Evolutionary conservation across 75 land plant species (phyloP), one percentile per base, ranked within the genome.

Genomic region (Larix kaempferi): DNA sequence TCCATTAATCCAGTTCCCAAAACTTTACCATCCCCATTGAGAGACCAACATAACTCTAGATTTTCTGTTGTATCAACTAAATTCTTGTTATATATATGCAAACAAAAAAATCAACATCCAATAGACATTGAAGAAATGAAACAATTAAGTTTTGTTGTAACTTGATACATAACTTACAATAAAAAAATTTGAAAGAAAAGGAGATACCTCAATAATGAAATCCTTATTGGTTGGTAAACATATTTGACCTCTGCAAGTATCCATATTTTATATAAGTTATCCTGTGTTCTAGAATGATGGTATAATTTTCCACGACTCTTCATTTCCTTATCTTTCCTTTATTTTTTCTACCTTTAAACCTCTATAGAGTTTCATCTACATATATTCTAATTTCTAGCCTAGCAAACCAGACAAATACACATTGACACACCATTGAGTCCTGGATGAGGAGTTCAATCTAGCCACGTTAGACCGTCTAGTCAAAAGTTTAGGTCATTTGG

Each of bases 401-500:
- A n/a, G 22, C 41, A 41, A 69, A 44, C 13, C 21, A 41, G 5
- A 49, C 12, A 73, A 14, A 37, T 59, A 13, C 11, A 39, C 73
- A 77, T 39, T 13, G 12, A 49, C 62, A 6, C 89, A 93, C 99
- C 99, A 85, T 95, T 82, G 26, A 98, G 41, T 71, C 91, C 98
- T 59, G 99, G 99, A 86, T 98, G 99, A 78, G 91, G 90, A 54
- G 89, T 91, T 73, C 99, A 80, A 82, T 98, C 98, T 73, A 98
- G 98, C 99, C 99, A 98, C 8, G 74, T 80, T 8, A 98, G 71
- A 7, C 99, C 99, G 83, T 95, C 91, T 55, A 93, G 23, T 77
- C 99, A 98, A 73, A 98, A 98, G 79, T 95, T 98, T 77, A 89
- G 81, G 78, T 98, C 99, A 91, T 95, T 96, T 6, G 99, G 99